Evolutionary conservation across 441 rosid genomes (phyloP), one percentile per base, ranked within the genome.

Genomic region (Erodium texanum): DNA sequence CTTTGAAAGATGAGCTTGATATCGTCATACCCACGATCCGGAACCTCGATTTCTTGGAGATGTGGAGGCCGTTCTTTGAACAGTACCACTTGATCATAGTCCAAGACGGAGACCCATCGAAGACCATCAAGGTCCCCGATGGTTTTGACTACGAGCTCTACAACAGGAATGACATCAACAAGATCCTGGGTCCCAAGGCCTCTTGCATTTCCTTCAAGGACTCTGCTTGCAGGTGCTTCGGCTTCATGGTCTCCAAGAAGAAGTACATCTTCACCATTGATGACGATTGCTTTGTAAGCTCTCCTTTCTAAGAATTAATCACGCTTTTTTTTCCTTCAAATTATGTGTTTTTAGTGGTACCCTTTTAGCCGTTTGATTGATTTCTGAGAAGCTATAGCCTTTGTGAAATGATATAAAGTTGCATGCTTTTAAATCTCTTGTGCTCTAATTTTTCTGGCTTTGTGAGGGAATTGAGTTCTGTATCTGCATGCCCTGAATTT

Each of bases 21-120:
- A 89, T 92, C 19, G 94, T 92, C 3, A 92, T 92, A 14, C 98
- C 96, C 7, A 92, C 98, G 0, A 92, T 89, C 70, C 24, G 62
- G 22, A 89, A 92, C 81, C 84, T 92, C n/a, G 98, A 92, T 70
- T 92, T 92, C 80, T 87, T 93, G 62, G 98, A 90, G 83, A 86
- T 84, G 92, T 93, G 98, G 98, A 85, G 98, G 83, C 98, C 98
- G 0, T 93, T 90, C 75, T 87, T 93, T 38, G 80, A 93, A 85
- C 96, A 88, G 1, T 93, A 93, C 79, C 98, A 93, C 79, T 81
- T 93, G 67, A 93, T 93, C 81, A 93, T 93, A 73, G 94, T 93
- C 66, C 98, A 93, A 67, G 98, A 93, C 71, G 98, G 98, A 58
- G 98, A 93, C 66, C 98, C 98, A 0, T 62, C 97, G 1, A 93